Evolutionary conservation across 2,329 filamentous ascomycete species (phyloP).

Genomic region (Pseudogymnoascus verrucosus): DNA sequence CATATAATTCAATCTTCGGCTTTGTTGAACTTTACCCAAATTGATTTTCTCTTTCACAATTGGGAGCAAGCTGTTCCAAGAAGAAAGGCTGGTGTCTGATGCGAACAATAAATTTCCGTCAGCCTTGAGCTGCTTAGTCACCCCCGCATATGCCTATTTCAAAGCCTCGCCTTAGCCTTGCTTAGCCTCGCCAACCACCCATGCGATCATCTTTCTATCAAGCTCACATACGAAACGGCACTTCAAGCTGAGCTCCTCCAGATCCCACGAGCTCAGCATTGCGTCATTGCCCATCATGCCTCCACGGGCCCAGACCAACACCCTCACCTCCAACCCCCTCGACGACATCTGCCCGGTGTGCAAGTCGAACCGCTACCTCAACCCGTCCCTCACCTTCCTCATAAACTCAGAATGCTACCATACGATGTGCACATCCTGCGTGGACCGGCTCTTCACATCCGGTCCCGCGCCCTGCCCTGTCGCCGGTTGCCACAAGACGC

Average conservation of each 20-base stretch:
- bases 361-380: slow-evolving; percentile 94
- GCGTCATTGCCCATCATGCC: background rate
- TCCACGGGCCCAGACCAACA: background rate
- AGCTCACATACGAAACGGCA: background rate
- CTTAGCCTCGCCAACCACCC: background rate
- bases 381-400: slow-evolving; percentile 86
- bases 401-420: slow-evolving; percentile 99
- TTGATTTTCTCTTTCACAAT: background rate
- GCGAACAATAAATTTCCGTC: slow-evolving; percentile 3
- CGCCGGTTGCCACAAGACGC: slow-evolving; percentile 75
- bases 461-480: slow-evolving; percentile 91
- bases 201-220: background rate
- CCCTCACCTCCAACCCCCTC: slow-evolving; percentile 1
- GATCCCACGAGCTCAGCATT: background rate
- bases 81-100: background rate
- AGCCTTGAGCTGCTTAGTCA: slow-evolving; percentile 11
- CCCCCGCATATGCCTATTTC: slow-evolving; percentile 9
- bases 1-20: background rate
- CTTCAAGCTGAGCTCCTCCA: background rate
- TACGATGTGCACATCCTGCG: slow-evolving; percentile 95
- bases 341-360: slow-evolving; percentile 88
- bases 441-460: slow-evolving; percentile 85
- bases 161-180: slow-evolving; percentile 10
- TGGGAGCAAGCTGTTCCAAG: background rate
- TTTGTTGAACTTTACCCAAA: background rate